Conservation (phyloP, 257 asterid genomes). For the Gentiana straminea region DNA sequence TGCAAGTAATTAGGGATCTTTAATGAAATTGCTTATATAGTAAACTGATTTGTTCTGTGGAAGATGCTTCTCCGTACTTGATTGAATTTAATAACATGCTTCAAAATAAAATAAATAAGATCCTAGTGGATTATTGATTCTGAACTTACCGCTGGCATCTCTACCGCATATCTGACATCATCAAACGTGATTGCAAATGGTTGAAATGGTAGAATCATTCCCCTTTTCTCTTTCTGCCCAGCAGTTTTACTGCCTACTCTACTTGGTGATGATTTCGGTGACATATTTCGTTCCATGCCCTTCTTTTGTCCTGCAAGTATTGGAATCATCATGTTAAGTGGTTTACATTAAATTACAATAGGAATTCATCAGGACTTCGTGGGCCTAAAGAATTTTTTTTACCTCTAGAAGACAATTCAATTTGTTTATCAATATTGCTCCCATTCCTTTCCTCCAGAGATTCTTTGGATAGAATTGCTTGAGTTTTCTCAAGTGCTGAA, state of each 20-base stretch:
- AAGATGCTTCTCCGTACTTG: too few relatives aligned
- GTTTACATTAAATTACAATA: background rate
- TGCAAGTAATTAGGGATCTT: too few relatives aligned
- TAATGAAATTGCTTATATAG: too few relatives aligned
- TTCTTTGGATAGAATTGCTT: slow-evolving; percentile 30
- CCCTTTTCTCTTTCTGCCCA: slow-evolving; percentile 13
- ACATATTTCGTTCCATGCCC: slow-evolving; percentile 9
- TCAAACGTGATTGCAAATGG: slow-evolving; percentile 41
- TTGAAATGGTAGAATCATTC: slow-evolving; percentile 49
- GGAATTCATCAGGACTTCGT: too few relatives aligned
- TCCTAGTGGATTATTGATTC: too few relatives aligned
- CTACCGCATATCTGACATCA: slow-evolving; percentile 42
- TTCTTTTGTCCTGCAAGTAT: slow-evolving; percentile 6
- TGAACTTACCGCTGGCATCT: slow-evolving; percentile 10
- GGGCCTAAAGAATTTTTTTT: background rate
- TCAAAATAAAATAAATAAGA: too few relatives aligned
- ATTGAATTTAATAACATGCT: too few relatives aligned
- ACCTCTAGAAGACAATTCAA: background rate
- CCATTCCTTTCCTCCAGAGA: slow-evolving; percentile 8
- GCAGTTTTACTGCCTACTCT: slow-evolving; percentile 8
- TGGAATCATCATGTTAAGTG: background rate
- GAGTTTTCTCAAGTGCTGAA: slow-evolving; percentile 40
- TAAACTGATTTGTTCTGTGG: too few relatives aligned
- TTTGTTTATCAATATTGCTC: background rate
- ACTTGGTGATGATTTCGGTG: slow-evolving; percentile 15